Base-by-base conservation (phyloP, 2,329 filamentous ascomycete genomes). In the Xylariaceae sp. region DNA sequence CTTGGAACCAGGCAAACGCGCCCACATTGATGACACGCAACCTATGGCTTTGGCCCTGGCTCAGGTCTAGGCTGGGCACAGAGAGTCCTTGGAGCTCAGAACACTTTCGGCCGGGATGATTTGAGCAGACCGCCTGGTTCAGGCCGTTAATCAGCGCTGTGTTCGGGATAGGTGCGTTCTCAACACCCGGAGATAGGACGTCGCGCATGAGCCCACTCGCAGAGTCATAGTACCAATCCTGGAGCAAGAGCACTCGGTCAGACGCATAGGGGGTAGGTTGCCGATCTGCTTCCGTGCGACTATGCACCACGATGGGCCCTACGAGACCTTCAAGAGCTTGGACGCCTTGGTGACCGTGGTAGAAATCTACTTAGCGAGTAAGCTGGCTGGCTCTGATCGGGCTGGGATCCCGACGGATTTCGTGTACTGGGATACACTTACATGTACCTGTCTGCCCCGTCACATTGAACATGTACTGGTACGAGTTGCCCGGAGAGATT, bases 1-100 rank as follows among this genome's bases (percentile, higher is more conserved):
- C 68, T 49, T 86, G 80, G 41, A 86, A 82, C 50, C 77, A 77
- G 2, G 80, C 79, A 49, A 84, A 83, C 0, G 77, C 79, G 9
- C 77, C 82, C 7, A 80, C 71, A 41, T 87, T 86, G 42, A 83
- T 64, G 43, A 87, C 67, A 11, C 81, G 73, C 31, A 87, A 59
- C 27, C 79, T 70, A 44, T 87, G 83, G 2, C 66, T 69, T 31
- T 70, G 67, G 2, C 71, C 68, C 2, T 69, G 63, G n/a, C 66
- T 50, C 4, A 78, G 56, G 14, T 65, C 57, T 5, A 77, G 51
- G 1, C 51, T 55, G 0, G 70, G 64, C 1, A 63, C 44, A 0
- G 49, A 45, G 1, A 57, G 50, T 2, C 60, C 53, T 37, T 38
- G 25, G n/a, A 38, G 29, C 0, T 55, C 59, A 36, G 72, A 63